Evolutionary conservation across 2,329 filamentous ascomycete genomes (phyloP), one percentile per base, ranked within the genome.

Genomic region (Penicillium capsulatum): DNA sequence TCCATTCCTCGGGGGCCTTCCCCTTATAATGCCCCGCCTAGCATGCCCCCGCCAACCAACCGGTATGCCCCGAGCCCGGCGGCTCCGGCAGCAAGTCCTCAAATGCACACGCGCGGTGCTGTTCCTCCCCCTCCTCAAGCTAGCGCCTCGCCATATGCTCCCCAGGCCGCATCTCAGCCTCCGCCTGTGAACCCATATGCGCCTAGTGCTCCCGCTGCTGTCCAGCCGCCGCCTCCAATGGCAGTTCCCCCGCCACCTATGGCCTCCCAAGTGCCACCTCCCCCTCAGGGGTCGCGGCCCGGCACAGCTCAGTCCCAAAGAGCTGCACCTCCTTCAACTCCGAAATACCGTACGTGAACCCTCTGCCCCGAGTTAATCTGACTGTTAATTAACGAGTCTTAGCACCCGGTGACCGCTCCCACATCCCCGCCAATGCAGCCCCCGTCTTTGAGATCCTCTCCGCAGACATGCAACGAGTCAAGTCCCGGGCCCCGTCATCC

Each of bases 381-480:
- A 13, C 7, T 11, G 13, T 8, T 8, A 44, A 58, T 37, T 42
- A 34, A 36, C 35, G 22, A 27, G 30, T 31, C 15, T 17, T 36
- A 63, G 74, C 76, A 45, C 67, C 86, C 29, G 91, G 91, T 53
- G 91, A 97, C 64, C 83, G 91, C 34, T 87, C 85, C 14, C 89
- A 97, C 64, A 95, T 98, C 42, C 86, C 91, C 0, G 64, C 79
- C 9, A 74, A 74, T 36, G 87, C 91, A 10, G 81, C 84, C 60
- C 81, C 80, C 34, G 75, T 98, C 53, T 89, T 86, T 38, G 86
- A 95, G 36, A 79, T 94, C 26, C 75, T 98, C 33, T 83, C 73
- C 38, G 76, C 77, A 20, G 91, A 97, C 54, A 89, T 97, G 80
- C 83, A 91, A 55, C 85, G 89, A 22, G 86, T 98, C 39, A 90